Base-by-base conservation (phyloP, 129 eudicot genomes). In the Chrysanthemum seticuspe region DNA sequence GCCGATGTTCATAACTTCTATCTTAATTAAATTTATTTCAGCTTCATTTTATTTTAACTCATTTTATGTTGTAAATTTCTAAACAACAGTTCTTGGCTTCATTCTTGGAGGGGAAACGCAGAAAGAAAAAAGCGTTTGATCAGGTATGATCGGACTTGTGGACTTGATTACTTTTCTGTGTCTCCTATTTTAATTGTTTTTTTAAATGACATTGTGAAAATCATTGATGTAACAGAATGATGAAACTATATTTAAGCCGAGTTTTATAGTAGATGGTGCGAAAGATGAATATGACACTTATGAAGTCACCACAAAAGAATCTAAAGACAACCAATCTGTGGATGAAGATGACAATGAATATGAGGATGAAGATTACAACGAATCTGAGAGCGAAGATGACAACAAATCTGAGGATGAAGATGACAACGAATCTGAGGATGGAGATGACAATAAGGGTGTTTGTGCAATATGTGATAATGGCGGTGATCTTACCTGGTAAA, bases 381-480 rank as follows among this genome's bases (percentile, higher is more conserved):
- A 65, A 19, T 74, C 84, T 12, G 84, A 83, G 73, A 77, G 62
- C 36, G 84, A 83, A 13, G 77, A 69, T 61, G 86, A 77, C 56
- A 70, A 58, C 36, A 79, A 65, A 27, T 74, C 84, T 12, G 84
- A 86, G 73, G 81, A 66, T 27, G 84, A 83, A 13, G 77, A 69
- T 61, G 86, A 77, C 56, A 70, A 53, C 27, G 81, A 65, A 27
- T 74, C 84, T 12, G 84, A 86, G 54, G 60, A 55, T 55, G 60
- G n/a, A 13, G 60, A 55, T 8, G 19, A n/a, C 15, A 6, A 55
- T 18, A 31, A 57, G 18, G 15, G 78, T 18, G 94, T 89, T 57
- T 89, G 92, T 78, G 84, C 85, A 64, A 82, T 89, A n/a, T 89
- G 96, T 73, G 96, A 89, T 54, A 74, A 89, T 57, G 96, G 96